Conservation (phyloP, 1,284 basidiomycete species). For the Microbotryum lychnidis-dioicae region DNA sequence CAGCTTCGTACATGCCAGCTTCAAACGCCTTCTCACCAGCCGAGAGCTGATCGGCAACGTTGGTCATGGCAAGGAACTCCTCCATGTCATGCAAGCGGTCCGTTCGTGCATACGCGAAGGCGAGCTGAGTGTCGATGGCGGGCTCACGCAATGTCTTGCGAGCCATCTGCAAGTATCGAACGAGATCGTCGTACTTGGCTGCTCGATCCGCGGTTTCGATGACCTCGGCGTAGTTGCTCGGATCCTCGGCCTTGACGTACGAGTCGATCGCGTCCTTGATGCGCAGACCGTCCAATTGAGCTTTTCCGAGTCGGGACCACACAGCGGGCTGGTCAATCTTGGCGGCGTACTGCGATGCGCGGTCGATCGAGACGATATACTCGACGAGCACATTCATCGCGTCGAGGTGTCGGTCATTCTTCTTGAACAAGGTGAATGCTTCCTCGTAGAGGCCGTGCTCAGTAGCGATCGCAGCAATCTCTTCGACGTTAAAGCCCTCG, state of each 20-base stretch:
- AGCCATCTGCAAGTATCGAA: slow-evolving; percentile 98
- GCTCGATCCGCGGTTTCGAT: slow-evolving; percentile 94
- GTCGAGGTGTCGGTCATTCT: slow-evolving; percentile 83
- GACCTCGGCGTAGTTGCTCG: slow-evolving; percentile 89
- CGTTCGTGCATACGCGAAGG: slow-evolving; percentile 94
- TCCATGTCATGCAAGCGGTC: slow-evolving; percentile 98
- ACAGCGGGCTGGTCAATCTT: slow-evolving; percentile 96
- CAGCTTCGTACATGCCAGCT: slow-evolving; percentile 94
- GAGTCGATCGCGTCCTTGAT: slow-evolving; percentile 99
- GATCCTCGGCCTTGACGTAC: slow-evolving; percentile 97
- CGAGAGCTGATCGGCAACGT: slow-evolving; percentile 74
- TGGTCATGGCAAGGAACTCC: slow-evolving; percentile 97
- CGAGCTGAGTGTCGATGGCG: slow-evolving; percentile 94
- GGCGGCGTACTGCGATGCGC: slow-evolving; percentile 89
- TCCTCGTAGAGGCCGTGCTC: slow-evolving; percentile 96
- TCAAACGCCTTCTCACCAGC: slow-evolving; percentile 97
- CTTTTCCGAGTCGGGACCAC: slow-evolving; percentile 95
- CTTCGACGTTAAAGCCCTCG: slow-evolving; percentile 85
- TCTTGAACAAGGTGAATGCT: slow-evolving; percentile 92
- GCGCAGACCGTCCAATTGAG: slow-evolving; percentile 96
- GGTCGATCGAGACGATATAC: slow-evolving; percentile 95
- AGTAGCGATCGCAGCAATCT: slow-evolving; percentile 94
- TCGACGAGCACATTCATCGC: slow-evolving; percentile 98
- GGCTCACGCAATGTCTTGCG: slow-evolving; percentile 94
- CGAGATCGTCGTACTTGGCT: slow-evolving; percentile 96